Evolutionary conservation across 768 basidiomycete species (phyloP).

Genomic region (Collybia mongolica): DNA sequence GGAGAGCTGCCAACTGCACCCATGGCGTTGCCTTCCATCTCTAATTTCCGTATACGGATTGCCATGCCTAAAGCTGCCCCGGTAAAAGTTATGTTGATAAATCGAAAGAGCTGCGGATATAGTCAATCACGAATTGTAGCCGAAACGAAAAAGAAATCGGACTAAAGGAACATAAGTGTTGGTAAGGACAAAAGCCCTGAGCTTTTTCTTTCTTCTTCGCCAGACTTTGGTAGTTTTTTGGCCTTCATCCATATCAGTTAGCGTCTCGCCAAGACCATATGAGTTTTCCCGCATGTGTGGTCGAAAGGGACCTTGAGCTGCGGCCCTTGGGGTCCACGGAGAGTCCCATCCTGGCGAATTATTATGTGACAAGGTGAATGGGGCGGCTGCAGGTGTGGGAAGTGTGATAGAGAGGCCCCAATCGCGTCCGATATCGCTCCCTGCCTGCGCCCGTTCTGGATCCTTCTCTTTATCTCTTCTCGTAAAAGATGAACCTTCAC

Average conservation of each 20-base stretch:
- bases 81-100: conserved; percentile 83
- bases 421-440: conserved; percentile 14
- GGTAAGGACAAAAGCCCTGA: conserved; percentile 67
- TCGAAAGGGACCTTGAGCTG: conserved; percentile 36
- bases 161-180: conserved; percentile 83
- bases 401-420: conserved; percentile 32
- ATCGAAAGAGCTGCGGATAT: conserved; percentile 68
- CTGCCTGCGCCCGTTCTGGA: conserved; percentile 14
- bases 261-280: conserved; percentile 26
- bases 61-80: conserved; percentile 78
- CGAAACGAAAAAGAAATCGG: neutral
- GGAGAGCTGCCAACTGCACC: conserved; percentile 84
- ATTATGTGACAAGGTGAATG: conserved; percentile 54
- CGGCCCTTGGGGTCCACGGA: conserved; percentile 56
- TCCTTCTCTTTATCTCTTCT: conserved; percentile 34
- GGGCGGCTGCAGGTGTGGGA: conserved; percentile 34
- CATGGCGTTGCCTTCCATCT: conserved; percentile 46
- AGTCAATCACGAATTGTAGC: neutral
- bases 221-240: conserved; percentile 26
- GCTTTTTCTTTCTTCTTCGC: conserved; percentile 39
- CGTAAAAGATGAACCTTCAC: conserved; percentile 30
- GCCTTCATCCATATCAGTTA: conserved; percentile 22
- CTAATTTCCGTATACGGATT: conserved; percentile 65
- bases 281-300: conserved; percentile 24
- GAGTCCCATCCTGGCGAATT: conserved; percentile 66